These are phyloP conservation scores for Scedosporium apiospermum DNA, from an alignment of 2,329 filamentous ascomycete genomes.

Conservation along the genomic window DNA sequence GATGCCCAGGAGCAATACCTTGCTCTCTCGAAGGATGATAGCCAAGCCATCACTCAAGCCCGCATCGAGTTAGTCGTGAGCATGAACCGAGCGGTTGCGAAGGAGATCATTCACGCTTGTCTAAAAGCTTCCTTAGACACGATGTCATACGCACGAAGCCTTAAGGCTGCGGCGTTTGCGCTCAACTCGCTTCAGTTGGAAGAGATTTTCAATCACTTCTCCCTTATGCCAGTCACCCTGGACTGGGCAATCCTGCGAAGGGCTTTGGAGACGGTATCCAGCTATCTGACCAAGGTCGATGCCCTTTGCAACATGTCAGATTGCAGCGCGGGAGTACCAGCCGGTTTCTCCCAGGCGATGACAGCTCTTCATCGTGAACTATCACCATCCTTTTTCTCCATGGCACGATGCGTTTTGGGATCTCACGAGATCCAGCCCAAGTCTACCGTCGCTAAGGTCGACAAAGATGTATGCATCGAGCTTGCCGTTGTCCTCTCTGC, in stretches of 20 bases:
- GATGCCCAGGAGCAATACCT: slow-evolving; percentile 47
- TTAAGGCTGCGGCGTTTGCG: slow-evolving; percentile 37
- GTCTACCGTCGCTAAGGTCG: slow-evolving; percentile 8
- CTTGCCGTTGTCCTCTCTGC: slow-evolving; percentile 35
- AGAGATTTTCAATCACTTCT: slow-evolving; percentile 39
- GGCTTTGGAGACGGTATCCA: slow-evolving; percentile 33
- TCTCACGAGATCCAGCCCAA: slow-evolving; percentile 6
- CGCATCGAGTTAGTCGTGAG: slow-evolving; percentile 39
- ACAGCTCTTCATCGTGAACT: slow-evolving; percentile 38
- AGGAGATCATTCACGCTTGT: slow-evolving; percentile 42
- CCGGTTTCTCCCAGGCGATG: background rate
- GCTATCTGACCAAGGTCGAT: slow-evolving; percentile 1
- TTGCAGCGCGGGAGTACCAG: background rate
- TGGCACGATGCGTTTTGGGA: slow-evolving; percentile 29
- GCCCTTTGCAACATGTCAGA: background rate
- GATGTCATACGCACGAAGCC: slow-evolving; percentile 32
- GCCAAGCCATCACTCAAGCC: slow-evolving; percentile 30
- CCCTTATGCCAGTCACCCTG: slow-evolving; percentile 29
- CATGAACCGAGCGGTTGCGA: slow-evolving; percentile 41
- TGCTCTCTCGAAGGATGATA: slow-evolving; percentile 37
- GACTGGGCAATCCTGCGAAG: slow-evolving; percentile 38
- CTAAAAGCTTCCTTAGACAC: slow-evolving; percentile 41
- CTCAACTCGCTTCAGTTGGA: slow-evolving; percentile 41
- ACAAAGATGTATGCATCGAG: slow-evolving; percentile 28
- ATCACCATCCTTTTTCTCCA: slow-evolving; percentile 35